phyloP scores from a whole-genome alignment of 495 filamentous ascomycete genomes.

The Patellaria atrata region DNA sequence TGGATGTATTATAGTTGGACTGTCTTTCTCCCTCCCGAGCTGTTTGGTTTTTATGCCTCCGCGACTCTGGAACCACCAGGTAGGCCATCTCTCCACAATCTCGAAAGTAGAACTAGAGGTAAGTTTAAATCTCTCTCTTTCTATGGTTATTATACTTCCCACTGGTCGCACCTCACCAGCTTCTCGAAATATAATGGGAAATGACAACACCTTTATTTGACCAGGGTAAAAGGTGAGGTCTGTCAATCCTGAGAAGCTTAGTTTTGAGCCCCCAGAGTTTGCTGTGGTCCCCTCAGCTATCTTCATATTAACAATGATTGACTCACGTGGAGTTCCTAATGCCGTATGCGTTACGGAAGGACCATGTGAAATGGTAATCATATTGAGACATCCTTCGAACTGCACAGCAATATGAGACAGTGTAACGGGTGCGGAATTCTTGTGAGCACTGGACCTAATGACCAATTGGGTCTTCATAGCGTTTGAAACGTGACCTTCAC shows the following conservation, averaged over 20 bases:
- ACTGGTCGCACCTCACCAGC: slow-evolving; percentile 58
- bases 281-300: slow-evolving; percentile 12
- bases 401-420: slow-evolving; percentile 41
- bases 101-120: slow-evolving; percentile 44
- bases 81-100: slow-evolving; percentile 24
- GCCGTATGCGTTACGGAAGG: too few species aligned
- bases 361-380: slow-evolving; percentile 19
- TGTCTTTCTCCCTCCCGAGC: slow-evolving; percentile 34
- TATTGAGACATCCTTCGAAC: slow-evolving; percentile 19
- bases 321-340: neutral
- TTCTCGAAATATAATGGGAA: slow-evolving; percentile 63
- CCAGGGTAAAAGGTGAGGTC: slow-evolving; percentile 57
- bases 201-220: slow-evolving; percentile 52
- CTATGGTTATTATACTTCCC: slow-evolving; percentile 46
- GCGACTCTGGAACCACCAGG: slow-evolving; percentile 17
- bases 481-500: slow-evolving; percentile 76
- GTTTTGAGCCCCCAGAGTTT: slow-evolving; percentile 2
- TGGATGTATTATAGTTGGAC: slow-evolving; percentile 55
- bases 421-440: slow-evolving; percentile 44
- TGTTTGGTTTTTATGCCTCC: slow-evolving; percentile 26
- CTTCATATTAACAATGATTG: too few species aligned
- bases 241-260: slow-evolving; percentile 32
- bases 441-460: slow-evolving; percentile 54
- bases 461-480: slow-evolving; percentile 54
- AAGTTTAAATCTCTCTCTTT: slow-evolving; percentile 54